A percentile compares a stretch with the other conserved stretches of the same genome.
phyloP scores from a whole-genome alignment of 2,329 filamentous ascomycete species.

The Fusarium drepaniforme region DNA sequence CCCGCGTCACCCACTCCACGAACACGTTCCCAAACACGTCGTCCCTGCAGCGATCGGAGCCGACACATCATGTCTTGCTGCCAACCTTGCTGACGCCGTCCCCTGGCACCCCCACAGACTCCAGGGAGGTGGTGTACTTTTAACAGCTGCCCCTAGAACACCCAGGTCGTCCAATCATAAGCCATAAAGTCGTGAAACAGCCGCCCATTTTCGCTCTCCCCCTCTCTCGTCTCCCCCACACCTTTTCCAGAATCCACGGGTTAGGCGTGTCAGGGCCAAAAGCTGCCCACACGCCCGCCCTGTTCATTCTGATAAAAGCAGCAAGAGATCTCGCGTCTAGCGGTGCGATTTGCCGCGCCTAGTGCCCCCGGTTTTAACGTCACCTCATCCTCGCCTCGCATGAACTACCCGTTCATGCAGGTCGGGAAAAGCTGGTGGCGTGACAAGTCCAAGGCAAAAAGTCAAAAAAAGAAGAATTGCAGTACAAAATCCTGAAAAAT shows the following conservation, averaged over 20 bases:
- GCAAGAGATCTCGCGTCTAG: slow-evolving; percentile 56
- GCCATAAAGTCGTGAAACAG: slow-evolving; percentile 62
- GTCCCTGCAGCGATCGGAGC: slow-evolving; percentile 38
- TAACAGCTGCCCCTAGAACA: slow-evolving; percentile 51
- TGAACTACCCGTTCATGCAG: slow-evolving; percentile 40
- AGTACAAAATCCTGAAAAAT: slow-evolving; percentile 34
- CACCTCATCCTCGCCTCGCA: slow-evolving; percentile 42
- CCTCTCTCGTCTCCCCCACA: slow-evolving; percentile 35
- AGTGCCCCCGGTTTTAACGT: slow-evolving; percentile 45
- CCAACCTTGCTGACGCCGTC: slow-evolving; percentile 37
- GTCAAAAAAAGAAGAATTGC: slow-evolving; percentile 25
- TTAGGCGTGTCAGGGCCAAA: slow-evolving; percentile 41
- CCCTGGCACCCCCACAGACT: slow-evolving; percentile 42
- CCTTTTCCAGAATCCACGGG: slow-evolving; percentile 43
- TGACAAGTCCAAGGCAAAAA: slow-evolving; percentile 30
- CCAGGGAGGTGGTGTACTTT: slow-evolving; percentile 60
- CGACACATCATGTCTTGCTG: slow-evolving; percentile 40
- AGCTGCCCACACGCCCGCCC: slow-evolving; percentile 43
- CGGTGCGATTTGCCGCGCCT: slow-evolving; percentile 50
- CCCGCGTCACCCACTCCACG: slow-evolving; percentile 40
- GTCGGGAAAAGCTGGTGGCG: slow-evolving; percentile 30
- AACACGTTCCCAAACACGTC: slow-evolving; percentile 28
- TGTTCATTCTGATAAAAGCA: slow-evolving; percentile 53
- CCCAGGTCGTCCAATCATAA: slow-evolving; percentile 65
- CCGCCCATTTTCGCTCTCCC: slow-evolving; percentile 41